Base-by-base conservation (phyloP, 2,329 filamentous ascomycete species). In the Hymenoscyphus linearis region DNA sequence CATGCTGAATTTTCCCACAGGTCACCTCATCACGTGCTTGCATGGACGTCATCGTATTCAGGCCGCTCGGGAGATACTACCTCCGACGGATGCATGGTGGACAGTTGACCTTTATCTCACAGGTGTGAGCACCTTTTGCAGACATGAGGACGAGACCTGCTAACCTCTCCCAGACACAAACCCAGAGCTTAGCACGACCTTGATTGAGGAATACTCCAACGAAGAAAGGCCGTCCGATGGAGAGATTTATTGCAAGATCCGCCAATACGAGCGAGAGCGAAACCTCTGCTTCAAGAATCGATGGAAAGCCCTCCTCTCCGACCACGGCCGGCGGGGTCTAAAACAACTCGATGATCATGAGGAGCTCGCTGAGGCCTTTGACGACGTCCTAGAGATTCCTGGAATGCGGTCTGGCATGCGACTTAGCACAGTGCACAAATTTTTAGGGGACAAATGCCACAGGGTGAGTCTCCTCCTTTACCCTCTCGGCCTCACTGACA, bases 141-240 rank as follows among this genome's bases (percentile, higher is more conserved):
- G 53, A 58, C 44, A 6, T 37, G 25, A 58, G 50, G 22, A 26
- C 22, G 27, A 53, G 50, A 53, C 50, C 50, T 53, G 14, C 50
- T 55, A 55, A 63, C 59, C 40, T 56, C 57, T 63, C 37, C 56
- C 59, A 55, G 25, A 60, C 58, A 73, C 70, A 2, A 53, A 71
- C 64, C 65, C 72, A 10, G 62, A 69, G 58, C 65, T 73, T 22
- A 62, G 62, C 50, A 66, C 56, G 14, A 58, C 65, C 27, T 65
- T 72, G 25, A 62, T 70, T 31, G 63, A 73, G 55, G 69, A 72
- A 66, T 73, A 72, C 62, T 62, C 63, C 3, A 69, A 70, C 53
- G 64, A 72, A 61, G 67, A 68, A 54, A 44, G 60, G 36, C 66
- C 65, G 22, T 65, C 54, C 22, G 62, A 71, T 65, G 64, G 69